Conservation (phyloP, 495 filamentous ascomycete species). For the Hypoxylon fragiforme region DNA sequence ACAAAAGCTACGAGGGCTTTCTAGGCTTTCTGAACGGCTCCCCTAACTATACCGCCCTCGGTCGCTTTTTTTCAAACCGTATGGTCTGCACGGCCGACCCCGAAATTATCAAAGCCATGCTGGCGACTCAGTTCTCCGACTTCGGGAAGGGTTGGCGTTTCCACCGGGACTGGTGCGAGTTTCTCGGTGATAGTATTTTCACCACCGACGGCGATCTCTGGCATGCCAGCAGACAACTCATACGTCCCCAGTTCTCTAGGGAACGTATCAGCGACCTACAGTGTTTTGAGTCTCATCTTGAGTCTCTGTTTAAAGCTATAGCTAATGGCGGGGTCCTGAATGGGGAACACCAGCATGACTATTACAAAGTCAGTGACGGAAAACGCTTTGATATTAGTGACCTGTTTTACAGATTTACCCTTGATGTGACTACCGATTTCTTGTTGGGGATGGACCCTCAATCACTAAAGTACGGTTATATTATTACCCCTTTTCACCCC, state of each 20-base stretch:
- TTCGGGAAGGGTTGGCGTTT: constrained; percentile 74
- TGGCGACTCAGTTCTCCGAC: constrained; percentile 76
- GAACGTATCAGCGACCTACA: constrained; percentile 80
- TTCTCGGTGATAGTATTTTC: constrained; percentile 81
- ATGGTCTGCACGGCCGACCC: constrained; percentile 71
- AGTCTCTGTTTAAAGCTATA: constrained; percentile 62
- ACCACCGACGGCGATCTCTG: constrained; percentile 73
- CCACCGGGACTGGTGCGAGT: constrained; percentile 69
- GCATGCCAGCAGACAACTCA: constrained; percentile 74
- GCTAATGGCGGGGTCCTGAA: constrained; percentile 57
- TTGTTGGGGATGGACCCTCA: constrained; percentile 77
- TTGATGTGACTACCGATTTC: constrained; percentile 85
- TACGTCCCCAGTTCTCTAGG: constrained; percentile 81
- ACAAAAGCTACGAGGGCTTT: constrained; percentile 67
- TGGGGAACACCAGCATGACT: constrained; percentile 47
- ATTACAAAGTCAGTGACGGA: constrained; percentile 51
- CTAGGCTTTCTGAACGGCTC: constrained; percentile 45
- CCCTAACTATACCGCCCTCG: constrained; percentile 61
- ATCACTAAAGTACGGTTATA: constrained; percentile 56
- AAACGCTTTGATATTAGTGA: constrained; percentile 67
- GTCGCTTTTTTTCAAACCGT: constrained; percentile 57
- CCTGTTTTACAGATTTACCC: constrained; percentile 77
- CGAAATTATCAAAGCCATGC: constrained; percentile 83
- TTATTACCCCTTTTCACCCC: background rate
- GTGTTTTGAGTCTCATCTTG: constrained; percentile 76